Evolutionary conservation across 306 rosid genomes (phyloP).

Genomic region (Cicer arietinum): DNA sequence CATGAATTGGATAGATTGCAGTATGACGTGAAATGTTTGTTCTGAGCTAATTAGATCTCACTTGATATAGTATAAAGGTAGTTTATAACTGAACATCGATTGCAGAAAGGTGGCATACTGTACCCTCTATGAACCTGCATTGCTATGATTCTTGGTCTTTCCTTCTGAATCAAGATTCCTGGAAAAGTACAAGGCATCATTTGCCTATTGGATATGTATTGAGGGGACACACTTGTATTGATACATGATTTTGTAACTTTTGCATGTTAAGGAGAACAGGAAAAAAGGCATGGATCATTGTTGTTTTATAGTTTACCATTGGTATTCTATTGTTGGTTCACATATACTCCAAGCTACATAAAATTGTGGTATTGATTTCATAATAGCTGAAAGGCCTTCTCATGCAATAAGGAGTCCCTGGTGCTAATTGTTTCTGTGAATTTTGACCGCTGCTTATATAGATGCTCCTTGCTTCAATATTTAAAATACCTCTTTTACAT

Average conservation of each 20-base stretch:
- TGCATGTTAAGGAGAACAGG: background rate
- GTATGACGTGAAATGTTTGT: slow-evolving; percentile 33
- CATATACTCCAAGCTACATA: slow-evolving; percentile 6
- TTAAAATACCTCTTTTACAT: background rate
- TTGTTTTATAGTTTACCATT: background rate
- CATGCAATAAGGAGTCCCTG: slow-evolving; percentile 12
- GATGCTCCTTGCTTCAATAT: background rate
- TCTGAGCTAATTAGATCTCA: slow-evolving; percentile 40
- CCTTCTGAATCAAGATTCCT: slow-evolving; percentile 13
- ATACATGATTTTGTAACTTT: slow-evolving; percentile 20
- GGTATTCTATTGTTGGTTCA: background rate
- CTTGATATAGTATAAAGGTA: slow-evolving; percentile 23
- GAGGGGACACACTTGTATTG: background rate
- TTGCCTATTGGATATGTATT: slow-evolving; percentile 6
- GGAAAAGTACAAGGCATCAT: slow-evolving; percentile 10
- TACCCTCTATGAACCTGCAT: background rate
- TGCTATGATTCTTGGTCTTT: slow-evolving; percentile 31
- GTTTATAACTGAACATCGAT: slow-evolving; percentile 25
- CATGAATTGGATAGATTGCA: slow-evolving; percentile 23
- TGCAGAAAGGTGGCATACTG: slow-evolving; percentile 14
- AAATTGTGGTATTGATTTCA: slow-evolving; percentile 23
- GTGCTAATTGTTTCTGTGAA: background rate
- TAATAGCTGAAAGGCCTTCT: background rate
- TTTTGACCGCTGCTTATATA: background rate
- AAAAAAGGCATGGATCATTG: background rate